A percentile compares a stretch with the other conserved stretches of the same genome.
These are phyloP conservation scores for Davidsoniella virescens DNA, from an alignment of 2,329 filamentous ascomycete genomes.

Conservation along the genomic window DNA sequence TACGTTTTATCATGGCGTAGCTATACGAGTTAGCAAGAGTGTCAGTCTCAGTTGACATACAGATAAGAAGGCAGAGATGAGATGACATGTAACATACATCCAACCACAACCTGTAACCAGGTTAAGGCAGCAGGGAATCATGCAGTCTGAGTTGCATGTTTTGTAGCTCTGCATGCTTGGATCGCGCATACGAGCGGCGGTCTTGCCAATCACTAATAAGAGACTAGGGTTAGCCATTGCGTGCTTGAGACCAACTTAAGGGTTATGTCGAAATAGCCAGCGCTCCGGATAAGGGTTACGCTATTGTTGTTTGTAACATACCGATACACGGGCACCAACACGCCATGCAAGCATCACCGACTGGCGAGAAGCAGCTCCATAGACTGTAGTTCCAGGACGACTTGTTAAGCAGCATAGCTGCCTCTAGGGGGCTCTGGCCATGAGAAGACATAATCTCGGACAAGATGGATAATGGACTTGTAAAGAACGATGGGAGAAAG, in stretches of 20 bases:
- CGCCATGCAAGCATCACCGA: constrained; percentile 23
- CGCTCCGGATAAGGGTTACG: too few relatives aligned
- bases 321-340: constrained; percentile 28
- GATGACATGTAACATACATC: constrained; percentile 20
- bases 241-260: not conserved
- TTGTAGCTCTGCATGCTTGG: constrained; percentile 25
- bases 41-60: constrained; percentile 1
- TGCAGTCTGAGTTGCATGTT: constrained; percentile 25
- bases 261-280: not conserved
- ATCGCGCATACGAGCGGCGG: constrained; percentile 28
- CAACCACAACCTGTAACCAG: constrained; percentile 27
- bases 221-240: not conserved
- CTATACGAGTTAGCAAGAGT: constrained; percentile 16
- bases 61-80: not conserved
- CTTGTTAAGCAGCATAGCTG: constrained; percentile 5
- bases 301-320: constrained; percentile 18
- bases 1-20: constrained; percentile 35
- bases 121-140: constrained; percentile 24
- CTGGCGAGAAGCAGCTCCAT: constrained; percentile 24
- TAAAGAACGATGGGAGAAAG: too few relatives aligned
- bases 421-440: not conserved
- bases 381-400: constrained; percentile 23
- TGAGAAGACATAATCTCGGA: not conserved
- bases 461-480: too few relatives aligned
- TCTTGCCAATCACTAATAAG: constrained; percentile 26